phyloP scores from a whole-genome alignment of 179 eudicot genomes.

The Dionaea muscipula region DNA sequence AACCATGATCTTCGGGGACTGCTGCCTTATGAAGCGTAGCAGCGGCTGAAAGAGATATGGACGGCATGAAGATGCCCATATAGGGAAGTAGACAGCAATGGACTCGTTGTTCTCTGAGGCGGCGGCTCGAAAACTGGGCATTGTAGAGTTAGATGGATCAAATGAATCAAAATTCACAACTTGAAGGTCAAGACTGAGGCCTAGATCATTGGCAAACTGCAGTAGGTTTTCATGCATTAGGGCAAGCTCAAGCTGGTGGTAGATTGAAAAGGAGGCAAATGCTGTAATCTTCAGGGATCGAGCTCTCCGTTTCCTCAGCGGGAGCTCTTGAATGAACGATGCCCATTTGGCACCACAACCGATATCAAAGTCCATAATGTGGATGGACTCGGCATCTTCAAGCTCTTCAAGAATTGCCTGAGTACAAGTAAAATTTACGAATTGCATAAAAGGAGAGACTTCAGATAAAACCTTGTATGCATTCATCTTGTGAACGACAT shows the following conservation, averaged over 20 bases:
- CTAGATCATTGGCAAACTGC: slow-evolving; percentile 33
- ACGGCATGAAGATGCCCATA: slow-evolving; percentile 37
- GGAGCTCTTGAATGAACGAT: slow-evolving; percentile 85
- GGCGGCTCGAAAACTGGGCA: slow-evolving; percentile 38
- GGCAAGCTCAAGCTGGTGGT: slow-evolving; percentile 58
- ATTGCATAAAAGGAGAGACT: slow-evolving; percentile 61
- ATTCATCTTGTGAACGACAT: slow-evolving; percentile 62
- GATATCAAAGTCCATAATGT: slow-evolving; percentile 73
- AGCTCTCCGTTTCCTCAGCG: slow-evolving; percentile 41
- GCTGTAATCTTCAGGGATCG: slow-evolving; percentile 69
- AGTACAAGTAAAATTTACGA: slow-evolving; percentile 70
- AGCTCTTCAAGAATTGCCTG: slow-evolving; percentile 78
- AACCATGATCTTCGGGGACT: slow-evolving; percentile 63
- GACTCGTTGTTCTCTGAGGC: slow-evolving; percentile 58
- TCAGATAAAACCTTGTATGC: slow-evolving; percentile 76
- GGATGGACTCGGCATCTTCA: slow-evolving; percentile 58
- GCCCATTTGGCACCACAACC: slow-evolving; percentile 98
- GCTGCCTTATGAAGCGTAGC: slow-evolving; percentile 59
- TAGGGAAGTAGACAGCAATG: slow-evolving; percentile 69
- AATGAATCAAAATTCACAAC: slow-evolving; percentile 48
- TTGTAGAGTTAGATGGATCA: slow-evolving; percentile 28
- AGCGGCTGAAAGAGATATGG: slow-evolving; percentile 40
- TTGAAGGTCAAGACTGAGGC: slow-evolving; percentile 57
- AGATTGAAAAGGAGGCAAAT: slow-evolving; percentile 43
- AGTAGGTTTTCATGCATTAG: slow-evolving; percentile 17